Evolutionary conservation across 2,329 filamentous ascomycete species (phyloP).

Genomic region (Talaromyces sp.): DNA sequence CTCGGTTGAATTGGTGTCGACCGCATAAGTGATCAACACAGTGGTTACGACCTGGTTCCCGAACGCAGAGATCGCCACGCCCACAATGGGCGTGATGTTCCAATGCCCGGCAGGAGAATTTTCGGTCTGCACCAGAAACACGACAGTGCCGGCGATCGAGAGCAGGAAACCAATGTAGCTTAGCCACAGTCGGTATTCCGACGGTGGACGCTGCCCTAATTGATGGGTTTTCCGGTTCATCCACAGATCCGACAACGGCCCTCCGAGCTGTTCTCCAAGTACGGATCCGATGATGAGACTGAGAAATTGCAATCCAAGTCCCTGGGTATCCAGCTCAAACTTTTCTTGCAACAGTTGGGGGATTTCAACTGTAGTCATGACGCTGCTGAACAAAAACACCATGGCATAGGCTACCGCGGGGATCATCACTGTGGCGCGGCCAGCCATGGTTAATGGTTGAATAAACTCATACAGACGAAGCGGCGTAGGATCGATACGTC

Average conservation of each 20-base stretch:
- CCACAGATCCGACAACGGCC: slow-evolving; percentile 50
- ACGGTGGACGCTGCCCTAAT: slow-evolving; percentile 29
- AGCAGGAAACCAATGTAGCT: slow-evolving; percentile 10
- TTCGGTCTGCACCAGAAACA: slow-evolving; percentile 51
- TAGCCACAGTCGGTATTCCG: slow-evolving; percentile 11
- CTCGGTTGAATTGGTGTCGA: slow-evolving; percentile 18
- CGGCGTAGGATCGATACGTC: slow-evolving; percentile 49
- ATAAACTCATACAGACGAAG: slow-evolving; percentile 47
- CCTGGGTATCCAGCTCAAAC: slow-evolving; percentile 52
- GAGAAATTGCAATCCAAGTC: slow-evolving; percentile 55
- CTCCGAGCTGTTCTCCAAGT: slow-evolving; percentile 55
- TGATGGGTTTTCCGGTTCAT: slow-evolving; percentile 47
- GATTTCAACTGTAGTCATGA: slow-evolving; percentile 54
- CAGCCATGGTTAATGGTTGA: slow-evolving; percentile 43
- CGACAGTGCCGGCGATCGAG: slow-evolving; percentile 46
- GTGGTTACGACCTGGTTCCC: slow-evolving; percentile 60
- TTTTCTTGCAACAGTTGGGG: slow-evolving; percentile 52
- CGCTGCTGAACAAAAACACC: slow-evolving; percentile 50
- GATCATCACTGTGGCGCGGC: slow-evolving; percentile 44
- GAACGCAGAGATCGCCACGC: slow-evolving; percentile 46
- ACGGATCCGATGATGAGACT: slow-evolving; percentile 53
- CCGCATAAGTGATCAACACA: slow-evolving; percentile 48
- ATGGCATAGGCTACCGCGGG: slow-evolving; percentile 51
- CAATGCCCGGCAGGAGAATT: slow-evolving; percentile 40
- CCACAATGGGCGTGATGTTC: slow-evolving; percentile 53